Percentiles rank a stretch among this genome's conserved stretches.
phyloP scores from a whole-genome alignment of 257 asterid species.

The Catharanthus roseus region DNA sequence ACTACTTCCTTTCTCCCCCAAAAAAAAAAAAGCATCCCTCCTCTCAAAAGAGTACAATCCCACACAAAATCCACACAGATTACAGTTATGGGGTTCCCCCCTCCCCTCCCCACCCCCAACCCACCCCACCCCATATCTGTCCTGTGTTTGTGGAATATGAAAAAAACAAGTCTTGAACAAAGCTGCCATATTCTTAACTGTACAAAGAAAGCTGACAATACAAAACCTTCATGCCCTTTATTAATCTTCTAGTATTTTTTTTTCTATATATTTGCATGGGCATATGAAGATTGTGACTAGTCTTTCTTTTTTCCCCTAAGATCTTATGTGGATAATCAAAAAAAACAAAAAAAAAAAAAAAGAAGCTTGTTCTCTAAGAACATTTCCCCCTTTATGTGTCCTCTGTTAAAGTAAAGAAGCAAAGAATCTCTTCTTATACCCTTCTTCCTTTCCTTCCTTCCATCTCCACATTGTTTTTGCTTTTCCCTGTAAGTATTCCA shows the following conservation, averaged over 20 bases:
- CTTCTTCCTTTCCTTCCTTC: conserved; percentile 24
- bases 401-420: conserved; percentile 50
- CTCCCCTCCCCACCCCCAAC: conserved; percentile 1
- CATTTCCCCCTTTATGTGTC: conserved; percentile 13
- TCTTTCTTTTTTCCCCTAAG: conserved; percentile 20
- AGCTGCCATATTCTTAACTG: conserved; percentile 35
- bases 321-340: conserved; percentile 43
- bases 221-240: conserved; percentile 36
- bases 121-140: conserved; percentile 4
- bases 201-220: conserved; percentile 37
- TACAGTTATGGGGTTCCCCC: conserved; percentile 16
- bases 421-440: conserved; percentile 58
- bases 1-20: neutral
- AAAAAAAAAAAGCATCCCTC: conserved; percentile 16
- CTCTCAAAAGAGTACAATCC: conserved; percentile 31
- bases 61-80: conserved; percentile 37
- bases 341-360: conserved; percentile 37
- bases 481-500: conserved; percentile 57
- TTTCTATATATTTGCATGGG: conserved; percentile 50
- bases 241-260: neutral
- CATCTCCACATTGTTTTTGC: conserved; percentile 32
- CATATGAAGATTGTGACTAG: conserved; percentile 29
- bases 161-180: conserved; percentile 31
- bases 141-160: conserved; percentile 22
- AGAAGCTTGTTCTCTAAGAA: conserved; percentile 63